Evolutionary conservation across 2,329 filamentous ascomycete species (phyloP).

Genomic region (Sporothrix schenckii): DNA sequence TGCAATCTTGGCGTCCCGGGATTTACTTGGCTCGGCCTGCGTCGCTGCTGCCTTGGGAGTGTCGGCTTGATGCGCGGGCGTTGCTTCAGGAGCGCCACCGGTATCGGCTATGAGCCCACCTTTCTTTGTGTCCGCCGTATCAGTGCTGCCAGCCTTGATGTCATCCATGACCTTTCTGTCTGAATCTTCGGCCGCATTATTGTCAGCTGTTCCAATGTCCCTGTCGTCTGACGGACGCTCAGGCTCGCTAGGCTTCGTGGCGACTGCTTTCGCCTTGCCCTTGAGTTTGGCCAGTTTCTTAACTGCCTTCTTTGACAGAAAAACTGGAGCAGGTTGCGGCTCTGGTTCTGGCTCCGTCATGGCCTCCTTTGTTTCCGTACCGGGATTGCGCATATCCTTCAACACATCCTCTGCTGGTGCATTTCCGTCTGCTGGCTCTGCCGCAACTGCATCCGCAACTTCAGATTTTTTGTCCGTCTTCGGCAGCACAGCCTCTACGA

Average conservation of each 20-base stretch:
- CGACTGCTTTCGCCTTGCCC: constrained; percentile 22
- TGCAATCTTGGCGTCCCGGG: constrained; percentile 17
- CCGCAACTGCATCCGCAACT: not conserved
- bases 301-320: not conserved
- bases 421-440: not conserved
- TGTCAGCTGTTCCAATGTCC: not conserved
- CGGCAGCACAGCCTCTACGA: constrained; percentile 2
- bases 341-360: not conserved
- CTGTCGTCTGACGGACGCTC: not conserved
- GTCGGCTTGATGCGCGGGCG: not conserved
- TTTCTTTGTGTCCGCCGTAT: not conserved
- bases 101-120: not conserved
- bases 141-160: not conserved
- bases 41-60: not conserved
- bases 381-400: not conserved
- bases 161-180: not conserved
- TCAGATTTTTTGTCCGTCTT: not conserved
- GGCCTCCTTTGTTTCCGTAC: too few relatives aligned
- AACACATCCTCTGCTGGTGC: not conserved
- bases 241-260: not conserved
- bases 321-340: not conserved
- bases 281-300: constrained; percentile 29
- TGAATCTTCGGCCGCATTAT: not conserved
- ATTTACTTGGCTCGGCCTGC: not conserved
- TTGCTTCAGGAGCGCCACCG: not conserved